Conservation (phyloP, 2,329 filamentous ascomycete species). For the Penicillium sp. region DNA sequence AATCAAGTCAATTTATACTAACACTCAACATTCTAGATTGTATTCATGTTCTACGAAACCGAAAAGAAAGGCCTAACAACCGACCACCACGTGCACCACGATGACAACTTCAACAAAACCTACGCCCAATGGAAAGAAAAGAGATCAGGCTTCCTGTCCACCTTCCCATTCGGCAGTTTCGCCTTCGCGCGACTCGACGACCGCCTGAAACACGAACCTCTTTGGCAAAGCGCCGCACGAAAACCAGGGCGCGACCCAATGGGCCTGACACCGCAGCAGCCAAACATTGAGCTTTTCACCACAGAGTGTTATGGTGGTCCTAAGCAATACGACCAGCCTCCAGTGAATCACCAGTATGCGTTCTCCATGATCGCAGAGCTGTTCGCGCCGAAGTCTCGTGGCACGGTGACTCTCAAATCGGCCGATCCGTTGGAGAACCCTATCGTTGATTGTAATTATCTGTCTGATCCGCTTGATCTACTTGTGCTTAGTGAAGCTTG, state of each 20-base stretch:
- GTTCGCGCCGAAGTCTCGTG: slow-evolving; percentile 58
- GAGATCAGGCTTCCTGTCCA: slow-evolving; percentile 58
- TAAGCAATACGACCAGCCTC: slow-evolving; percentile 57
- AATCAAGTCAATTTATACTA: slow-evolving; percentile 1
- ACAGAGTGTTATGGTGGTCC: slow-evolving; percentile 63
- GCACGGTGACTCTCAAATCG: slow-evolving; percentile 53
- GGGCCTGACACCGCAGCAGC: slow-evolving; percentile 57
- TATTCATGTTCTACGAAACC: slow-evolving; percentile 63
- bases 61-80: slow-evolving; percentile 53
- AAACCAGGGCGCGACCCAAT: slow-evolving; percentile 60
- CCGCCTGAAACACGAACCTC: slow-evolving; percentile 53
- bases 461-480: slow-evolving; percentile 57
- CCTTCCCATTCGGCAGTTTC: slow-evolving; percentile 63
- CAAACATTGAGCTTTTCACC: slow-evolving; percentile 63
- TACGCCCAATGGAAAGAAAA: slow-evolving; percentile 58
- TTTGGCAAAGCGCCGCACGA: slow-evolving; percentile 55
- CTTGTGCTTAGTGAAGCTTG: slow-evolving; percentile 57
- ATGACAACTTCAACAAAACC: slow-evolving; percentile 51
- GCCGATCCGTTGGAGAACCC: slow-evolving; percentile 54
- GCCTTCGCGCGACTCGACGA: slow-evolving; percentile 63
- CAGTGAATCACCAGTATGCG: slow-evolving; percentile 53
- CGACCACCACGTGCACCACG: slow-evolving; percentile 58
- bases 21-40: slow-evolving; percentile 39
- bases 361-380: slow-evolving; percentile 61
- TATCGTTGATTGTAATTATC: slow-evolving; percentile 58